A percentile compares a stretch with the other conserved stretches of the same genome.
phyloP scores from a whole-genome alignment of 805 yeast species.

The Sugiyamaella mastotermitis region DNA sequence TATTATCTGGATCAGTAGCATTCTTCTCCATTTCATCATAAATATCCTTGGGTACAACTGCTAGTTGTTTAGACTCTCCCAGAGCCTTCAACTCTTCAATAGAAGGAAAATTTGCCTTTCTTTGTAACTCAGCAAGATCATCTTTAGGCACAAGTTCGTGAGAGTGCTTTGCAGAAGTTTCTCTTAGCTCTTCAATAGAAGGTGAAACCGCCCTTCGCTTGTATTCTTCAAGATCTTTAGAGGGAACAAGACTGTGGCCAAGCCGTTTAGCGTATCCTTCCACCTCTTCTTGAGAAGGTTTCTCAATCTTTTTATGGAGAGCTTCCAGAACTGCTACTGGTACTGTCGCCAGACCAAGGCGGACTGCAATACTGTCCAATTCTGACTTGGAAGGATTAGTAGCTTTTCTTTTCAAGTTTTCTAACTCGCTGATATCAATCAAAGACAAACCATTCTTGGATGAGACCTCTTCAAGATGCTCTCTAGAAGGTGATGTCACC shows the following conservation, averaged over 20 bases:
- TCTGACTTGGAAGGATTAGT: slow-evolving; percentile 26
- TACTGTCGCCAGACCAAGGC: slow-evolving; percentile 32
- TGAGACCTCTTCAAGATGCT: slow-evolving; percentile 15
- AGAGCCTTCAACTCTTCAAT: slow-evolving; percentile 15
- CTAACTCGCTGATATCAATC: slow-evolving; percentile 15
- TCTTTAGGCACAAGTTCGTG: slow-evolving; percentile 11
- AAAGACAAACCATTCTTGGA: slow-evolving; percentile 17
- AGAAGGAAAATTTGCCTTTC: slow-evolving; percentile 14
- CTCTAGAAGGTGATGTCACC: slow-evolving; percentile 13
- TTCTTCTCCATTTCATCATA: slow-evolving; percentile 20
- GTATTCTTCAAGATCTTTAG: slow-evolving; percentile 13
- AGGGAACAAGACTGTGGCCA: slow-evolving; percentile 13
- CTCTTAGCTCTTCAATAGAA: slow-evolving; percentile 14
- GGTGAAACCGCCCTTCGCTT: slow-evolving; percentile 19
- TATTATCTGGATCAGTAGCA: slow-evolving; percentile 20
- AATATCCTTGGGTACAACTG: slow-evolving; percentile 17
- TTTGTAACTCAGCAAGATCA: slow-evolving; percentile 12
- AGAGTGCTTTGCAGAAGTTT: slow-evolving; percentile 7
- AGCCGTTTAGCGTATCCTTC: slow-evolving; percentile 11
- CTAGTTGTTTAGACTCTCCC: slow-evolving; percentile 15
- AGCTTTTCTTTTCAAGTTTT: slow-evolving; percentile 13
- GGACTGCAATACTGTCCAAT: slow-evolving; percentile 27
- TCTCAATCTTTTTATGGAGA: slow-evolving; percentile 19
- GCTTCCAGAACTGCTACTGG: slow-evolving; percentile 30
- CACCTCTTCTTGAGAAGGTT: slow-evolving; percentile 18